Conservation (phyloP, 257 asterid species). For the Misopates orontium region DNA sequence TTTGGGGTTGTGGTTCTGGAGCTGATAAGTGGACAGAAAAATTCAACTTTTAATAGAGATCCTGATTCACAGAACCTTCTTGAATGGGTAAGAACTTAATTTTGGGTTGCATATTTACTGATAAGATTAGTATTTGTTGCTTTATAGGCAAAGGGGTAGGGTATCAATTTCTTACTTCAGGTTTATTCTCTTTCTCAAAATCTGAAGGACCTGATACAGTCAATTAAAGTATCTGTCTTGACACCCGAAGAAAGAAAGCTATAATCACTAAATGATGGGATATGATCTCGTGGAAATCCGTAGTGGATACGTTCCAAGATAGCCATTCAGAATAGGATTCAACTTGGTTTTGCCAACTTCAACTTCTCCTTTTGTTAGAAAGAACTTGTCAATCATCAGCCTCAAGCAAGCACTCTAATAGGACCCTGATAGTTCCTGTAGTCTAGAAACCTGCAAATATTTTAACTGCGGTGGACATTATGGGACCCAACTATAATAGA, state of each 20-base stretch:
- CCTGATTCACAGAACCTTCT: constrained; percentile 64
- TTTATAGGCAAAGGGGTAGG: too few species aligned
- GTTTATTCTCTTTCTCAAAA: constrained; percentile 1
- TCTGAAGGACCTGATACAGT: constrained; percentile 15
- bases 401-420: too few species aligned
- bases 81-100: constrained; percentile 67
- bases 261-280: too few species aligned
- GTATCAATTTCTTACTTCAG: neutral
- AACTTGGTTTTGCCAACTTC: neutral
- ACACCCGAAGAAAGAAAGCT: neutral
- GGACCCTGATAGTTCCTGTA: neutral
- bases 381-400: too few species aligned
- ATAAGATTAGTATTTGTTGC: too few species aligned
- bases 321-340: neutral
- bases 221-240: neutral
- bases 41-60: constrained; percentile 66
- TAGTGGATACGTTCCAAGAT: neutral
- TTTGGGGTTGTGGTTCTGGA: constrained; percentile 91
- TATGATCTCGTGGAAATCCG: neutral
- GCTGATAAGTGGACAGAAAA: constrained; percentile 88
- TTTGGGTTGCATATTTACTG: neutral
- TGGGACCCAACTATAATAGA: neutral
- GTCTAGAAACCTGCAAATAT: neutral
- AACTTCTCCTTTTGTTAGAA: neutral
- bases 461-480: neutral